Evolutionary conservation across 345 rosid genomes (phyloP).

Genomic region (Carallia brachiata): DNA sequence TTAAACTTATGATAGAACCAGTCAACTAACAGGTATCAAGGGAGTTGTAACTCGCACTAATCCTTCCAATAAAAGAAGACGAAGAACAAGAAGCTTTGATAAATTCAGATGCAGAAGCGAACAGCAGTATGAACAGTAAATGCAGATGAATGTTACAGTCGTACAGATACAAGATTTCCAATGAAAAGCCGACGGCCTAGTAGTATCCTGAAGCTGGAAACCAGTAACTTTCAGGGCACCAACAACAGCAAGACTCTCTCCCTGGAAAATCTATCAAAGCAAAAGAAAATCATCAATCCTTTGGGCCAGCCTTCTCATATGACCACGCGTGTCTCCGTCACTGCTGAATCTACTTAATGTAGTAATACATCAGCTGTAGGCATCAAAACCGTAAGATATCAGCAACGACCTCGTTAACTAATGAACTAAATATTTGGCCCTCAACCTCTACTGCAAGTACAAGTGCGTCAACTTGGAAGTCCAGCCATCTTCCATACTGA

Average conservation of each 20-base stretch:
- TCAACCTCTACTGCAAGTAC: conserved; percentile 59
- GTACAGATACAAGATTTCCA: background rate
- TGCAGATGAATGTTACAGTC: background rate
- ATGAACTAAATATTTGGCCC: conserved; percentile 44
- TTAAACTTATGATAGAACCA: too few species aligned
- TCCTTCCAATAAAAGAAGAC: too few species aligned
- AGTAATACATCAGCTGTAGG: background rate
- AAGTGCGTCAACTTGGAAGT: conserved; percentile 65
- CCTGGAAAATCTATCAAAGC: conserved; percentile 57
- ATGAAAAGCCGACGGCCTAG: background rate
- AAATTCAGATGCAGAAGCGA: conserved; percentile 1
- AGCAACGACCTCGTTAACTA: conserved; percentile 62
- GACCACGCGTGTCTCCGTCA: background rate
- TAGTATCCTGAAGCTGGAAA: background rate
- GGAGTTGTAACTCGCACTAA: too few species aligned
- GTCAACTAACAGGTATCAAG: too few species aligned
- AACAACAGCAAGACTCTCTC: conserved; percentile 33
- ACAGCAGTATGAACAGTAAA: background rate
- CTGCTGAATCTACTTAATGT: conserved; percentile 2
- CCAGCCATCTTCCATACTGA: conserved; percentile 77
- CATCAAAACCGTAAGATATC: conserved; percentile 38
- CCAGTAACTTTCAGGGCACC: background rate
- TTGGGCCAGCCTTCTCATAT: conserved; percentile 73
- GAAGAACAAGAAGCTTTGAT: background rate
- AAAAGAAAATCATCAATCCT: conserved; percentile 53